phyloP scores from a whole-genome alignment of 805 yeast species.

The Suhomyces vadensis region DNA sequence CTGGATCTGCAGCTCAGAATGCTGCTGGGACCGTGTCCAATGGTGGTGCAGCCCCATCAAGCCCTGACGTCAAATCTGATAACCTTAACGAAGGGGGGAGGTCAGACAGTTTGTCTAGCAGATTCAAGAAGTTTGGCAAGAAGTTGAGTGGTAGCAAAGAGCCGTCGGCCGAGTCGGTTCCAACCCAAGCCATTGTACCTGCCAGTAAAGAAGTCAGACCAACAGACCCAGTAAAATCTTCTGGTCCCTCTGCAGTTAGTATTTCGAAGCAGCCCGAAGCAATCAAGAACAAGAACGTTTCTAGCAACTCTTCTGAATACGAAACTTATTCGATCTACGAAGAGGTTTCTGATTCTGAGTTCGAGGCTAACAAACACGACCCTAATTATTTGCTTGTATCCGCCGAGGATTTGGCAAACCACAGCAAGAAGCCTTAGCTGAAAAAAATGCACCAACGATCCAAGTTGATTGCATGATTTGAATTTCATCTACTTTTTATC shows the following conservation, averaged over 20 bases:
- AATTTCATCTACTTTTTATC: background rate
- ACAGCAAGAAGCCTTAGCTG: background rate
- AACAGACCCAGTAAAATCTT: background rate
- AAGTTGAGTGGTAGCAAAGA: conserved; percentile 8
- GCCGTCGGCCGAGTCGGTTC: background rate
- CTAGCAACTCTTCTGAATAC: conserved; percentile 10
- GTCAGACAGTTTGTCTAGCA: conserved; percentile 18
- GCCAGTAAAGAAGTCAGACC: background rate
- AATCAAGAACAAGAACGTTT: background rate
- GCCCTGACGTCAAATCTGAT: background rate
- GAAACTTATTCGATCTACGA: conserved; percentile 37
- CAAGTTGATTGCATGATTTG: background rate
- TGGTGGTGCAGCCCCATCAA: conserved; percentile 1
- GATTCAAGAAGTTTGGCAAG: conserved; percentile 18
- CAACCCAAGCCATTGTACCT: background rate
- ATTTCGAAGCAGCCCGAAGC: conserved; percentile 8
- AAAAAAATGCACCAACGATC: background rate
- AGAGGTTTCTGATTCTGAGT: conserved; percentile 52
- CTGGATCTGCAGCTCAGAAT: conserved; percentile 22
- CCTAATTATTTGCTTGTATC: conserved; percentile 49
- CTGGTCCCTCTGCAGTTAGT: conserved; percentile 2
- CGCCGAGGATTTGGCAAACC: conserved; percentile 16
- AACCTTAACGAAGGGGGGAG: conserved; percentile 4
- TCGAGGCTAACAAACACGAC: conserved; percentile 43
- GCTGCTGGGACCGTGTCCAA: background rate